Percentiles rank a stretch among this genome's conserved stretches.
phyloP scores from a whole-genome alignment of 768 basidiomycete species.

The Sporobolomyces phaffii region DNA sequence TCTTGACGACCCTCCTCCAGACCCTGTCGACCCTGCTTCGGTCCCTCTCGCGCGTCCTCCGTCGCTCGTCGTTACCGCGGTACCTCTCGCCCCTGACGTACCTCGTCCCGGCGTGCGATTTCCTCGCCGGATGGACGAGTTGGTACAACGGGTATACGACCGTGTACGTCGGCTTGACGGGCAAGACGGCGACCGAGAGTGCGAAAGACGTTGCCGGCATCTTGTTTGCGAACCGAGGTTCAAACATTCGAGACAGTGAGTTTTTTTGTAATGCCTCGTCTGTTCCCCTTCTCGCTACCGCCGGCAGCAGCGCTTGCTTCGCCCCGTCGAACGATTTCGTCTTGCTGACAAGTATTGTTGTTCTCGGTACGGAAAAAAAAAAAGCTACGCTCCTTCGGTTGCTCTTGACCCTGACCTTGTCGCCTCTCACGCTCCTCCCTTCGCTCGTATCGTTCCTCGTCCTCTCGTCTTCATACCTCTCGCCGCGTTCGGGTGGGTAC shows the following conservation, averaged over 20 bases:
- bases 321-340: no score
- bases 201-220: slow-evolving; percentile 57
- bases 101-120: slow-evolving; percentile 45
- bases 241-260: slow-evolving; percentile 37
- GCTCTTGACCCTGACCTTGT: slow-evolving; percentile 56
- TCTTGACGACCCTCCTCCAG: slow-evolving; percentile 68
- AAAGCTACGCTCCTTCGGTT: slow-evolving; percentile 65
- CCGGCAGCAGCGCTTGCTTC: neutral
- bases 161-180: slow-evolving; percentile 69
- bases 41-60: slow-evolving; percentile 31
- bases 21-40: slow-evolving; percentile 52
- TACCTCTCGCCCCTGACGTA: slow-evolving; percentile 43
- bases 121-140: slow-evolving; percentile 49
- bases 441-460: slow-evolving; percentile 78
- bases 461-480: slow-evolving; percentile 57
- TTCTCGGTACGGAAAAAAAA: slow-evolving; percentile 46
- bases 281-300: neutral
- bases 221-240: slow-evolving; percentile 56
- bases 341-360: no score
- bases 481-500: slow-evolving; percentile 55
- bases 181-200: slow-evolving; percentile 62
- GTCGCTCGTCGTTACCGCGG: slow-evolving; percentile 37
- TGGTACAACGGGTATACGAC: slow-evolving; percentile 63
- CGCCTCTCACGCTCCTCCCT: slow-evolving; percentile 75
- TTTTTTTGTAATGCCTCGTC: no score